Evolutionary conservation across 1,139 yeast species (phyloP).

Genomic region (Waltiozyma sp.): DNA sequence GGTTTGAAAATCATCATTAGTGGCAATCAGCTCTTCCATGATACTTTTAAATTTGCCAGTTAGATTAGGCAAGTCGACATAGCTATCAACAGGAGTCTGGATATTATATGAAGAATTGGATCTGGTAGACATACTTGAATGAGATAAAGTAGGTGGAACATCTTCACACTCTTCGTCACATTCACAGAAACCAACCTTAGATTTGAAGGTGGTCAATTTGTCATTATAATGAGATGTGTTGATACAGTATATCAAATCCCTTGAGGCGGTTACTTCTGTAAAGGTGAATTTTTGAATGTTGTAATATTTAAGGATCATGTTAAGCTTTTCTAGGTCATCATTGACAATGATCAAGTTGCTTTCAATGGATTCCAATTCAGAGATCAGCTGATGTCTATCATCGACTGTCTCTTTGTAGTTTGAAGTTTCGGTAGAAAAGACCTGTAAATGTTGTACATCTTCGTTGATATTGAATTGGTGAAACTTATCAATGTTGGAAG

Average conservation of each 20-base stretch:
- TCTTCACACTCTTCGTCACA: neutral
- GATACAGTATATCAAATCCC: slow-evolving; percentile 12
- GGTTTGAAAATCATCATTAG: neutral
- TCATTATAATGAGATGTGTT: slow-evolving; percentile 14
- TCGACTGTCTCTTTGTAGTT: neutral
- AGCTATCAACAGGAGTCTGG: neutral
- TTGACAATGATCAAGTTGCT: neutral
- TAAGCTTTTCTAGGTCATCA: slow-evolving; percentile 2
- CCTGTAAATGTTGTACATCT: neutral
- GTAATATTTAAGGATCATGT: slow-evolving; percentile 16
- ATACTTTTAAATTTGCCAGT: neutral
- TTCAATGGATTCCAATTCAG: slow-evolving; percentile 7
- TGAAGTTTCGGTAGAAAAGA: neutral
- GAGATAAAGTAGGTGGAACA: neutral
- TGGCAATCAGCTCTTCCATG: neutral
- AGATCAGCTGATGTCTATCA: neutral
- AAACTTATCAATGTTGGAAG: slow-evolving; percentile 1
- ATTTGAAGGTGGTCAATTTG: slow-evolving; percentile 9
- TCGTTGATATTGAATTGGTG: slow-evolving; percentile 1
- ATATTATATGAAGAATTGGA: neutral
- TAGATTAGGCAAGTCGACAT: neutral
- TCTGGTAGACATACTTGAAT: neutral
- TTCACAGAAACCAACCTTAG: slow-evolving; percentile 1
- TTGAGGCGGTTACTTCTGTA: slow-evolving; percentile 5
- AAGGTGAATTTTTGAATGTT: slow-evolving; percentile 2